Percentiles rank a stretch among this genome's conserved stretches.
Conservation (phyloP, 441 rosid genomes). For the Brassica balearica region DNA sequence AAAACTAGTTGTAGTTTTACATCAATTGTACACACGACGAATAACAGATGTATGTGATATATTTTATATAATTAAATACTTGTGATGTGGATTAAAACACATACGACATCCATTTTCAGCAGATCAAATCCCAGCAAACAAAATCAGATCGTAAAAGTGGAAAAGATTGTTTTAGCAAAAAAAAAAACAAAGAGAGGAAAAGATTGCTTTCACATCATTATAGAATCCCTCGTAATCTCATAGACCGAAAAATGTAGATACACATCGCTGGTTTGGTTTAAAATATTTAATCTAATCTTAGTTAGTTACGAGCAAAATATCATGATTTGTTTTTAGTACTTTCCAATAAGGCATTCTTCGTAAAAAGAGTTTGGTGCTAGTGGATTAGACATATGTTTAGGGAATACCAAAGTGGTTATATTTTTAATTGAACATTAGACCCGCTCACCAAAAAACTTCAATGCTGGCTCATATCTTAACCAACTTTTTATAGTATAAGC, state of each 20-base stretch:
- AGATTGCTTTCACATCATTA: neutral
- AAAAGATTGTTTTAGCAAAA: neutral
- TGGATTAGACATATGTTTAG: constrained; percentile 30
- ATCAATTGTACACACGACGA: too few relatives aligned
- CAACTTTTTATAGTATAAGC: neutral
- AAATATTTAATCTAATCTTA: neutral
- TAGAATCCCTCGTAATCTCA: neutral
- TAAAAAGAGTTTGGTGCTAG: constrained; percentile 33
- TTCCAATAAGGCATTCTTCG: neutral
- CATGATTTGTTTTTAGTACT: neutral
- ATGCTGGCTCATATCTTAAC: constrained; percentile 32
- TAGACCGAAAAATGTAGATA: neutral
- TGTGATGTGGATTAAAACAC: too few relatives aligned
- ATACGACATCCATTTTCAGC: too few relatives aligned
- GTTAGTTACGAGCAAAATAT: neutral
- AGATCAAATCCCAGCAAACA: neutral
- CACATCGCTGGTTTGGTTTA: neutral
- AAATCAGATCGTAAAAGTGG: constrained; percentile 7
- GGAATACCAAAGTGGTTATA: constrained; percentile 30
- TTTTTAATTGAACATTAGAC: constrained; percentile 34
- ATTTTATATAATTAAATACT: too few relatives aligned
- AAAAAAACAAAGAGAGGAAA: too few relatives aligned
- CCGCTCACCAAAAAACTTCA: constrained; percentile 23
- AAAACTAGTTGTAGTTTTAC: too few relatives aligned
- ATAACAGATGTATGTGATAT: too few relatives aligned